A percentile compares a stretch with the other conserved stretches of the same genome.
phyloP scores from a whole-genome alignment of 1,139 yeast species.

The Kazachstania sp. region DNA sequence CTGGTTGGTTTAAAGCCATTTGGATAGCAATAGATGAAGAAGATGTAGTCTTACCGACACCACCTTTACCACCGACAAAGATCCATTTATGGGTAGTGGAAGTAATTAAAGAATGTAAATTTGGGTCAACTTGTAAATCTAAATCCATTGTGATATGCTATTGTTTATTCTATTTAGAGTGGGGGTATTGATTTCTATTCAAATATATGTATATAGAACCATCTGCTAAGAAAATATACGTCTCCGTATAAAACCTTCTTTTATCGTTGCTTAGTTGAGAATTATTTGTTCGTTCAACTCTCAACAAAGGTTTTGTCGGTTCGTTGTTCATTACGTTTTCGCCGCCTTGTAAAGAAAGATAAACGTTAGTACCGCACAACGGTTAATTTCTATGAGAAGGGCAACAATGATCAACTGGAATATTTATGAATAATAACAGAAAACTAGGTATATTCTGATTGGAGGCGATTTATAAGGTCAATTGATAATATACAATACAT shows the following conservation, averaged over 20 bases:
- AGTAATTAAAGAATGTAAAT: conserved; percentile 52
- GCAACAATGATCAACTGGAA: too few species aligned
- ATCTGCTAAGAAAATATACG: too few species aligned
- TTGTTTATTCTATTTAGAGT: not conserved
- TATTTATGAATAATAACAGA: too few species aligned
- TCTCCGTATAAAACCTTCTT: too few species aligned
- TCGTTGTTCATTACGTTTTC: not conserved
- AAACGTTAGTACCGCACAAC: not conserved
- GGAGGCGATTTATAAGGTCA: too few species aligned
- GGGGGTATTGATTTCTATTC: not conserved
- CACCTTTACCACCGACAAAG: conserved; percentile 98
- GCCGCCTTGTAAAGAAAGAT: not conserved
- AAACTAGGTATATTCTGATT: too few species aligned
- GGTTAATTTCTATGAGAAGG: not conserved
- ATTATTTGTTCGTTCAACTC: too few species aligned
- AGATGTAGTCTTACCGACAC: conserved; percentile 97
- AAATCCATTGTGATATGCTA: conserved; percentile 27
- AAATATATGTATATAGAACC: too few species aligned
- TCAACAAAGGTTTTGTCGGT: not conserved
- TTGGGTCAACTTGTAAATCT: conserved; percentile 48
- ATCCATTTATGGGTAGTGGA: conserved; percentile 84
- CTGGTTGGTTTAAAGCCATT: conserved; percentile 69
- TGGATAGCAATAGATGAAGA: conserved; percentile 94
- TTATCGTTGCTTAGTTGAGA: too few species aligned
- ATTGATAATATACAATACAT: too few species aligned